These are phyloP conservation scores for Neoboletus magnificus DNA, from an alignment of 768 basidiomycete species.

Conservation along the genomic window DNA sequence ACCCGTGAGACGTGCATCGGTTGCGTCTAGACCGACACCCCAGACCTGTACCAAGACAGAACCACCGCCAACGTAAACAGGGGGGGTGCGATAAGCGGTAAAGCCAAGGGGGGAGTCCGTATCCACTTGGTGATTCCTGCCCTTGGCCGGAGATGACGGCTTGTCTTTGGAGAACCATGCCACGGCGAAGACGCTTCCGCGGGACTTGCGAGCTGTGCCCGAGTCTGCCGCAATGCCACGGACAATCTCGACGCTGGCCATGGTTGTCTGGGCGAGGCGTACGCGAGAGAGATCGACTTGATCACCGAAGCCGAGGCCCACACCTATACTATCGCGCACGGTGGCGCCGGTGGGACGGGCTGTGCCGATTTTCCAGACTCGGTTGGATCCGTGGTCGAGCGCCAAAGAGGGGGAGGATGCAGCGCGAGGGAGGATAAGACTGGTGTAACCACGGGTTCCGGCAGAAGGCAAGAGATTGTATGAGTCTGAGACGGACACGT, in stretches of 20 bases:
- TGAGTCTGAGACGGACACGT: slow-evolving; percentile 26
- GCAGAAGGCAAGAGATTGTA: slow-evolving; percentile 35
- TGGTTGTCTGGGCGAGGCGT: slow-evolving; percentile 81
- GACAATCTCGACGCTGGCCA: slow-evolving; percentile 83
- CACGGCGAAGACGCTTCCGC: slow-evolving; percentile 24
- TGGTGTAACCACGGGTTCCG: slow-evolving; percentile 58
- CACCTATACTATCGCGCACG: slow-evolving; percentile 24
- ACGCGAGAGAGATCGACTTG: slow-evolving; percentile 70
- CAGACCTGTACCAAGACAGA: slow-evolving; percentile 85
- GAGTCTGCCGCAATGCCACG: slow-evolving; percentile 43
- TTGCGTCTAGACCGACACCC: slow-evolving; percentile 78
- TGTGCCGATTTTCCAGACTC: slow-evolving; percentile 27
- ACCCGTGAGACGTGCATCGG: slow-evolving; percentile 67
- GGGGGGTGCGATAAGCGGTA: slow-evolving; percentile 69
- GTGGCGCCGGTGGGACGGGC: slow-evolving; percentile 7
- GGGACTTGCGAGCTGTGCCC: slow-evolving; percentile 13
- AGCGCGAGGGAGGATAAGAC: slow-evolving; percentile 49
- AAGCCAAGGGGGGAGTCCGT: slow-evolving; percentile 51
- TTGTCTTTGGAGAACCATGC: slow-evolving; percentile 32
- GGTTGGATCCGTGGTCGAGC: slow-evolving; percentile 9
- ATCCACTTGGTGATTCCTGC: slow-evolving; percentile 5
- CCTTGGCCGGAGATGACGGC: slow-evolving; percentile 6
- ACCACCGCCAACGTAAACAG: slow-evolving; percentile 62
- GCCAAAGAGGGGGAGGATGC: slow-evolving; percentile 20
- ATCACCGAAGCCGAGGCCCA: slow-evolving; percentile 36